These are phyloP conservation scores for Physaria fendleri DNA, from an alignment of 345 rosid genomes.

Conservation along the genomic window DNA sequence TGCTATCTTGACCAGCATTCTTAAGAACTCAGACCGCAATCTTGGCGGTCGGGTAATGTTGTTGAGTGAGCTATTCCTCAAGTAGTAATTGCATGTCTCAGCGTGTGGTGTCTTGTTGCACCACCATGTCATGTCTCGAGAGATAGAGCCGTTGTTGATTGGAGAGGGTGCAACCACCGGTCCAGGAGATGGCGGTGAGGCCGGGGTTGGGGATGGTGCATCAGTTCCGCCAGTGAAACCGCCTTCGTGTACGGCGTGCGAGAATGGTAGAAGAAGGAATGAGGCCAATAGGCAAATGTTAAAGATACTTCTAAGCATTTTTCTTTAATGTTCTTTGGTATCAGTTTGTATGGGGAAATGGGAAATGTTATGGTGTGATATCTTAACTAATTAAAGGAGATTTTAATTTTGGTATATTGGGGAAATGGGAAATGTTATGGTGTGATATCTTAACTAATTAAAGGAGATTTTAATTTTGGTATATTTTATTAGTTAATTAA, in stretches of 20 bases:
- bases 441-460: constrained; percentile 30
- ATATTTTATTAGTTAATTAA: neutral
- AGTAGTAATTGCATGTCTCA: constrained; percentile 54
- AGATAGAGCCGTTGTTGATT: constrained; percentile 3
- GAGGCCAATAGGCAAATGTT: constrained; percentile 27
- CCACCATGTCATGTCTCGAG: constrained; percentile 44
- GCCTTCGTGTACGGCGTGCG: constrained; percentile 2
- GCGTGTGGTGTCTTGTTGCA: constrained; percentile 71
- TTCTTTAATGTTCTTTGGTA: constrained; percentile 14
- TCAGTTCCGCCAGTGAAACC: neutral
- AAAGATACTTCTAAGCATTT: constrained; percentile 25
- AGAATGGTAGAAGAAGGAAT: constrained; percentile 13
- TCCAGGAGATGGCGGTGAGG: constrained; percentile 1
- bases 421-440: constrained; percentile 17
- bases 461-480: neutral
- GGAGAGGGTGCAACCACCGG: constrained; percentile 7
- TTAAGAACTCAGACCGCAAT: constrained; percentile 41
- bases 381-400: constrained; percentile 27
- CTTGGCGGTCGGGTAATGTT: constrained; percentile 28
- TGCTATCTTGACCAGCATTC: constrained; percentile 39
- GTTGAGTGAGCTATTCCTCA: constrained; percentile 24
- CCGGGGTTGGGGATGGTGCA: constrained; percentile 2
- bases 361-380: constrained; percentile 16
- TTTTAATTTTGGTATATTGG: neutral
- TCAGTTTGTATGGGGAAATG: constrained; percentile 28